Conservation (phyloP, 352 stramenopile species). For the Phytophthora nicotianae region DNA sequence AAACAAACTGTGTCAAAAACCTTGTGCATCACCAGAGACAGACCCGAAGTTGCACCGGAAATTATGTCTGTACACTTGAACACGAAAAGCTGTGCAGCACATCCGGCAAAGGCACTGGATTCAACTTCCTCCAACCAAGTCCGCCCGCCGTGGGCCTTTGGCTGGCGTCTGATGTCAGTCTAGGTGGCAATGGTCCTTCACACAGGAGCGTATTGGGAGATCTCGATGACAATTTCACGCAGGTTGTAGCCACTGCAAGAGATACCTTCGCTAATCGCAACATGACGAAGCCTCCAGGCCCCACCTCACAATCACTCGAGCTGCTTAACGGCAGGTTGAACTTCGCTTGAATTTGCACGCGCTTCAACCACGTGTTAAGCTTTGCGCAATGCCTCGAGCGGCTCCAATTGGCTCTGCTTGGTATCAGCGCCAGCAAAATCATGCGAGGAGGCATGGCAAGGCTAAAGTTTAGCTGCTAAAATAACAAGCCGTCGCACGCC, state of each 20-base stretch:
- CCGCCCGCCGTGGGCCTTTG: background rate
- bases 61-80: constrained; percentile 17
- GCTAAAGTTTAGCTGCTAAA: no score
- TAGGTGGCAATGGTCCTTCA: background rate
- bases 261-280: constrained; percentile 27
- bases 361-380: constrained; percentile 34
- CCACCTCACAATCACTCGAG: constrained; percentile 26
- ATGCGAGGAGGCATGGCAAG: constrained; percentile 33
- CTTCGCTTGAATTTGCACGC: constrained; percentile 18
- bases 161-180: background rate
- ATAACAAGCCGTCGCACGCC: constrained; percentile 15
- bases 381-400: constrained; percentile 18
- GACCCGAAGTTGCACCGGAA: constrained; percentile 25
- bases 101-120: constrained; percentile 18
- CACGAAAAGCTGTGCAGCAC: constrained; percentile 26
- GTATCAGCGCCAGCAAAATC: constrained; percentile 6
- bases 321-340: constrained; percentile 24
- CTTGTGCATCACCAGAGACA: constrained; percentile 19
- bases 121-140: constrained; percentile 12
- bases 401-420: background rate
- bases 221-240: background rate
- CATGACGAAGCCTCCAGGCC: constrained; percentile 9
- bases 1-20: background rate
- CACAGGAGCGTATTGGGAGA: background rate
- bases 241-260: background rate